Evolutionary conservation across 345 rosid genomes (phyloP).

Genomic region (Syzygium oleosum): DNA sequence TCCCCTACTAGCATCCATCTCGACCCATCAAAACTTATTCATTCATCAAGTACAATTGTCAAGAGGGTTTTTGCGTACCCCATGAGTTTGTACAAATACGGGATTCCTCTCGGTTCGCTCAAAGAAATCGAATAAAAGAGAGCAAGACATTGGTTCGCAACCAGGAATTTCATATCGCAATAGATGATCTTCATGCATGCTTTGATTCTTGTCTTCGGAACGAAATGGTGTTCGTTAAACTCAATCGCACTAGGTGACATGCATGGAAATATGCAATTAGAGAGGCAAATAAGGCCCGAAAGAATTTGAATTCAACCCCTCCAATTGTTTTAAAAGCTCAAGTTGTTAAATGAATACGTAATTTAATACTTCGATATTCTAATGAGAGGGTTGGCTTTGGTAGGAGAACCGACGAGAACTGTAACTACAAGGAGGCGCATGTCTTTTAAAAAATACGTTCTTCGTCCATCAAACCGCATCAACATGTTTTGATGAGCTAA

Average conservation of each 20-base stretch:
- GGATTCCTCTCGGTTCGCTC: background rate
- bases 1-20: background rate
- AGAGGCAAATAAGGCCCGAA: background rate
- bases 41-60: background rate
- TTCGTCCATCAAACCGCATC: fast-evolving
- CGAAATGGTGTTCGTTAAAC: background rate
- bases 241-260: background rate
- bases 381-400: background rate
- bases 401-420: background rate
- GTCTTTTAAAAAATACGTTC: background rate
- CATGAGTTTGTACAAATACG: background rate
- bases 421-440: background rate
- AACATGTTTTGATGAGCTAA: background rate
- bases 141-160: background rate
- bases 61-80: too few relatives aligned
- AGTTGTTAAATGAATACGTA: too few relatives aligned
- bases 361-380: too few relatives aligned
- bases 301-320: background rate
- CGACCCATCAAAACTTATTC: fast-evolving
- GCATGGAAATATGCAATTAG: background rate
- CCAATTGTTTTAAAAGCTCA: too few relatives aligned
- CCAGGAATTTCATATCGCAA: background rate
- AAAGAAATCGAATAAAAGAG: background rate
- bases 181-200: background rate
- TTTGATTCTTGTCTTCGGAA: background rate